These are phyloP conservation scores for Coniochaeta sp. DNA, from an alignment of 2,329 filamentous ascomycete genomes.

Conservation along the genomic window DNA sequence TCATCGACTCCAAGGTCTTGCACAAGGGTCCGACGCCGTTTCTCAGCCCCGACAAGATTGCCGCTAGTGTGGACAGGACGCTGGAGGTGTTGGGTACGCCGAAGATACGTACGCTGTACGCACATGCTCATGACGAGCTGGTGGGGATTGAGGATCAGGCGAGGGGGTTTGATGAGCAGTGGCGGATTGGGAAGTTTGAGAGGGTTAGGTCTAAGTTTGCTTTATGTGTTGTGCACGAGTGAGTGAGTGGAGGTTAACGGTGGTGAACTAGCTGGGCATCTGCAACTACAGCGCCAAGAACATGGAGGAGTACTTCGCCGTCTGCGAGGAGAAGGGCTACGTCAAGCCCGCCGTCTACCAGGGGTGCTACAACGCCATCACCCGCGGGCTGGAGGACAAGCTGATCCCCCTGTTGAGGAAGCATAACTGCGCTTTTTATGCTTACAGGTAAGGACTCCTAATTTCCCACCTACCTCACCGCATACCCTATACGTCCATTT, in stretches of 20 bases:
- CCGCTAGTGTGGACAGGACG: conserved; percentile 18
- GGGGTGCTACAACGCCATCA: neutral
- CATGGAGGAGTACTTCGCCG: neutral
- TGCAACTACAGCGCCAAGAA: neutral
- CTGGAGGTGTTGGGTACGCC: no score
- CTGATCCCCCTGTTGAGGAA: neutral
- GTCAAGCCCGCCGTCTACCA: neutral
- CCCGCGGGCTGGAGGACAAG: neutral
- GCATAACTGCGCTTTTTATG: neutral
- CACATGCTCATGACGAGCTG: no score
- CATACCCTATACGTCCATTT: no score
- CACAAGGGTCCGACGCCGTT: neutral
- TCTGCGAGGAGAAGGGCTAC: neutral
- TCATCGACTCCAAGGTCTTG: conserved; percentile 12
- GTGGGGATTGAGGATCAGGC: no score
- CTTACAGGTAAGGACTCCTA: neutral
- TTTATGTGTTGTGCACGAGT: neutral
- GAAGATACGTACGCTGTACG: no score
- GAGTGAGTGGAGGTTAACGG: neutral
- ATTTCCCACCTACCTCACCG: no score
- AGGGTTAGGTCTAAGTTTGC: no score
- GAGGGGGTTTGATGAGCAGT: no score
- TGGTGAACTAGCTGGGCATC: conserved; percentile 7
- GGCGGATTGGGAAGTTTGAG: no score
- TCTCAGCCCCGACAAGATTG: conserved; percentile 11